Base-by-base conservation (phyloP, 306 rosid genomes). In the Sechiopsis laciniata region DNA sequence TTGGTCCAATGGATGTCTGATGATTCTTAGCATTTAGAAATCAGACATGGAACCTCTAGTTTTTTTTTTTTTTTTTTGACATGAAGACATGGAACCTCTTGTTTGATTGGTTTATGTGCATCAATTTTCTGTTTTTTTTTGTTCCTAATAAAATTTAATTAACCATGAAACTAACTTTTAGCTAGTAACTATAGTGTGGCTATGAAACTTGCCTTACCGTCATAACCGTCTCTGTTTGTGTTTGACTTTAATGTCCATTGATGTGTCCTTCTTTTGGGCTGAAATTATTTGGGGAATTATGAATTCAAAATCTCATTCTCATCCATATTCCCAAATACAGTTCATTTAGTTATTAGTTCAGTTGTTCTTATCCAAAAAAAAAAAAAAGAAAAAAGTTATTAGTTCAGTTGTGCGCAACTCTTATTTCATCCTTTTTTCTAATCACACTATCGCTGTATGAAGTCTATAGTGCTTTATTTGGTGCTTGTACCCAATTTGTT, bases 41-140 rank as follows among this genome's bases (percentile, higher is more conserved):
- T 37, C 45, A 63, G 72, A 42, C 54, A 15, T 66, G 54, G 54
- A 42, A 66, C 8, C 52, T n/a, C 29, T 64, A 40, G 53, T 17
- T 17, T 67, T 67, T 11, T 21, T 8, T 37, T 7, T 6, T 40
- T 32, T 32, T 54, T 32, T 37, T 7, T 37, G 8, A 42, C 54
- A 15, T 66, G 54, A 32, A 63, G 72, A 42, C 54, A 15, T 66
- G 54, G 54, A 42, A 66, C 8, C 52, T n/a, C 29, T 64, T 64
- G 53, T 17, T 17, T 66, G 55, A 66, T 14, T 6, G 24, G 20
- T 13, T 67, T 56, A 67, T 12, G 8, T 67, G 56, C 56, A 12
- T 46, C 35, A 46, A 46, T 67, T 67, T 11, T 21, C 45, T 37
- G 45, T 6, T 40, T 32, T 32, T 32, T 32, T 37, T 7, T 37